Base-by-base conservation (phyloP, 106 monocot species). In the Apostasia ramifera region DNA sequence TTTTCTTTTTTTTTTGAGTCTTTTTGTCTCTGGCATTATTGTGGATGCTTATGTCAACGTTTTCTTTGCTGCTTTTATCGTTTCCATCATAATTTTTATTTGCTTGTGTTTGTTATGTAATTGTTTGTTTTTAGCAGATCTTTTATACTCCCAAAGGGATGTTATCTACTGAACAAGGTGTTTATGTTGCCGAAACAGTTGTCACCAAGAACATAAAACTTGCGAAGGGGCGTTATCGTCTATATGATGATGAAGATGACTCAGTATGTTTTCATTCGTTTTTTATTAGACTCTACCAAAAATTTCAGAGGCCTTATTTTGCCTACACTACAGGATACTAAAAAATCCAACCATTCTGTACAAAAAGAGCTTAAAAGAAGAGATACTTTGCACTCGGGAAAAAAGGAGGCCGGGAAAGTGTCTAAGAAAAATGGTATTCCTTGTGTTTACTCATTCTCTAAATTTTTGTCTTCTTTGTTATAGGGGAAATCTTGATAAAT, bases 121-220 rank as follows among this genome's bases (percentile, higher is more conserved):
- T 26, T 26, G 26, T 26, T 26, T 26, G 14, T 47, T 41, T 49
- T 65, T 1, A 39, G 14, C 81, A 98, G 98, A 78, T 98, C 63
- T 93, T 93, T 78, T 77, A 78, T 77, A 98, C 93, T 38, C 98
- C 87, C 66, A 87, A 90, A 78, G 98, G 98, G 7, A 67, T 79
- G 74, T 68, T 98, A 51, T 93, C 93, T 8, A 81, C 57, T 61
- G 98, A 98, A 74, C 87, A 83, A 74, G 98, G 98, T 67, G 79
- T 98, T 76, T 98, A 93, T 85, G 70, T 98, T 78, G 92, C 92
- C 26, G 98, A 98, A 73, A 66, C 86, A 66, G 70, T 98, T 58
- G 70, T 76, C 41, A 61, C 75, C 15, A 90, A 83, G 73, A 98
- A 93, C 67, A 83, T 59, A 52, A 88, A 82, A 80, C 89, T 87